Conservation (phyloP, 768 basidiomycete species). For the Leccinum subgranulosum region DNA sequence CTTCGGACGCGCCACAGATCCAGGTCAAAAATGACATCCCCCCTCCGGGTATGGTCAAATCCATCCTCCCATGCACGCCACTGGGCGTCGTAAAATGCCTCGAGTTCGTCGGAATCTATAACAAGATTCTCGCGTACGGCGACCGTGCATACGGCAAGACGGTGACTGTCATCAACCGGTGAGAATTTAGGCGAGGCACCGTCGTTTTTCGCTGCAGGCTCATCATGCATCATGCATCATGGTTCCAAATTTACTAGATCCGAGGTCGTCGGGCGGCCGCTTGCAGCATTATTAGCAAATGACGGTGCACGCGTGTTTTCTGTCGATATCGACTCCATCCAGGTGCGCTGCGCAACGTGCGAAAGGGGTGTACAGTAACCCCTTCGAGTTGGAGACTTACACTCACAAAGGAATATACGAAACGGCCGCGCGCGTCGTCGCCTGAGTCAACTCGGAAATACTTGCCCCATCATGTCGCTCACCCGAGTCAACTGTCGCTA, state of each 20-base stretch:
- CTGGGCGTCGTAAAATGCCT: slow-evolving; percentile 95
- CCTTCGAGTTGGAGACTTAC: neutral
- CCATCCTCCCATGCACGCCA: slow-evolving; percentile 95
- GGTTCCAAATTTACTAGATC: slow-evolving; percentile 48
- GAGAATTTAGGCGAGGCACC: slow-evolving; percentile 8
- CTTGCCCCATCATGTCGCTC: slow-evolving; percentile 82
- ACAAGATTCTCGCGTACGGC: slow-evolving; percentile 87
- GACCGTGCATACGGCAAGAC: slow-evolving; percentile 93
- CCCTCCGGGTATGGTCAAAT: slow-evolving; percentile 87
- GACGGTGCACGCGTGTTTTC: slow-evolving; percentile 96
- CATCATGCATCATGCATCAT: neutral
- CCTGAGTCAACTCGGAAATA: slow-evolving; percentile 51
- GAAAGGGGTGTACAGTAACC: neutral
- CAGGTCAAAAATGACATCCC: slow-evolving; percentile 54
- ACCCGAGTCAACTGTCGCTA: slow-evolving; percentile 63
- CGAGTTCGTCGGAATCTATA: slow-evolving; percentile 90
- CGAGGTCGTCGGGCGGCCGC: slow-evolving; percentile 94
- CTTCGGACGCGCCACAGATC: slow-evolving; percentile 28
- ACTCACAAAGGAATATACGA: slow-evolving; percentile 75
- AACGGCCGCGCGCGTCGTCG: slow-evolving; percentile 60
- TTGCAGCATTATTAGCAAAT: slow-evolving; percentile 94
- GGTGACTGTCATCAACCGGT: slow-evolving; percentile 94
- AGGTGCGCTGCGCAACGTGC: slow-evolving; percentile 43
- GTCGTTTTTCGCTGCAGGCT: neutral
- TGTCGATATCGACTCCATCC: slow-evolving; percentile 92